Base-by-base conservation (phyloP, 495 filamentous ascomycete genomes). In the Copromyces sp. region DNA sequence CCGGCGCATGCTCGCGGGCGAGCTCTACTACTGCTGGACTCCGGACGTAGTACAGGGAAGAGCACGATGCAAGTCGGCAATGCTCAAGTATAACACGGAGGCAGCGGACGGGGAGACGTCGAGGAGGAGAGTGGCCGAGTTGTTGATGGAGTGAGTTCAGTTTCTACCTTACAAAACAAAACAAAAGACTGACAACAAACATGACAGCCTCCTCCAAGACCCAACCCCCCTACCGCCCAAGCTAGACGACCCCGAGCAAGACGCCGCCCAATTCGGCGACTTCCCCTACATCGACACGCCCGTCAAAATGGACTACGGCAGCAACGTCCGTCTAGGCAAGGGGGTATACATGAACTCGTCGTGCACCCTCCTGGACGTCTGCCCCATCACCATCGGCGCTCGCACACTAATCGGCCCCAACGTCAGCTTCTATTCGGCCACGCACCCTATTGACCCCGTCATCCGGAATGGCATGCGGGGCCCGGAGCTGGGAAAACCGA, bases 321-420 rank as follows among this genome's bases (percentile, higher is more conserved):
- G 83, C 76, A 93, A 96, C 72, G 81, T 94, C 65, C 85, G 84
- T 69, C 74, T 94, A 32, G 92, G 91, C 32, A 78, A 86, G 29
- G 84, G 86, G 39, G 90, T 92, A 17, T 97, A 89, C 78, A 84
- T 96, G 79, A 97, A 96, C 83, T 90, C 86, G 78, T 90, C 93
- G 81, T 87, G 86, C 71, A 89, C 88, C 4, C 89, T 93, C 75
- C 80, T 97, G 32, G 94, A 98, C 80, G 95, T 90, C 4, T 92
- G 91, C 78, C 75, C 86, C 35, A 90, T 97, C 69, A 90, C 87
- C 8, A 90, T 97, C 69, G 94, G 94, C 5, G 86, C 90, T 8
- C 89, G 94, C 35, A 94, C 93, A 3, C 82, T 97, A 29, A 83
- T 97, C 45, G 94, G 92, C 0, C 93, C 94, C 0, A 92, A 92